Base-by-base conservation (phyloP, 2,329 filamentous ascomycete species). In the Colletotrichum coccodes region DNA sequence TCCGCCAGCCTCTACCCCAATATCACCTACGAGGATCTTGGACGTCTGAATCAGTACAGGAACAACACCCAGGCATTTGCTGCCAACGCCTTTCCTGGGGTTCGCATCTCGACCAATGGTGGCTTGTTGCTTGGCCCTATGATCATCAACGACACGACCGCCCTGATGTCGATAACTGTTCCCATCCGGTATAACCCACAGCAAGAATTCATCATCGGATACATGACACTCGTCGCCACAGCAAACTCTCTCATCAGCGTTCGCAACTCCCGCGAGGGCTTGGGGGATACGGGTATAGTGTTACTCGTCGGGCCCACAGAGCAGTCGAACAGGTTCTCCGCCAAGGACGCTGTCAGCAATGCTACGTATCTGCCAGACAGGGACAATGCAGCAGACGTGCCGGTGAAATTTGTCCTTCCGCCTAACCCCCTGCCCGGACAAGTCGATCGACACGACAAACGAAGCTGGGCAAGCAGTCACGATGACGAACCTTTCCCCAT, bases 211-310 rank as follows among this genome's bases (percentile, higher is more conserved):
- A 87, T 95, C 1, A 84, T 97, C 6, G 95, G 94, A 2, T 97
- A 94, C 83, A 87, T 97, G 82, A 97, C 94, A 1, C 82, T 95
- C 2, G 84, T 97, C n/a, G 87, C 92, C 63, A 88, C 92, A 64
- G 91, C 91, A 2, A 81, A 82, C 4, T 85, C 91, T 1, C 83
- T 96, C 4, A 82, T 90, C n/a, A 79, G 85, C 50, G 86, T 94
- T 1, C 82, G 90, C 30, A 79, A 82, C 21, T 92, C 91, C 2
- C 81, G 84, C 2, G 92, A 94, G 77, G 94, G 93, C 1, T 76
- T 97, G 9, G 92, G 90, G 28, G 77, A 85, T 0, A 93, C 90
- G 0, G 94, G 94, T 6, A 80, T 91, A 18, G 89, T 92, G 2
- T 81, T 97, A 28, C 77, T 97, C 6, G 81, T 96, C 47, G 92